Evolutionary conservation across 139 green algal genomes (phyloP), one percentile per base, ranked within the genome.

Genomic region (Chlamydomonas schloesseri): DNA sequence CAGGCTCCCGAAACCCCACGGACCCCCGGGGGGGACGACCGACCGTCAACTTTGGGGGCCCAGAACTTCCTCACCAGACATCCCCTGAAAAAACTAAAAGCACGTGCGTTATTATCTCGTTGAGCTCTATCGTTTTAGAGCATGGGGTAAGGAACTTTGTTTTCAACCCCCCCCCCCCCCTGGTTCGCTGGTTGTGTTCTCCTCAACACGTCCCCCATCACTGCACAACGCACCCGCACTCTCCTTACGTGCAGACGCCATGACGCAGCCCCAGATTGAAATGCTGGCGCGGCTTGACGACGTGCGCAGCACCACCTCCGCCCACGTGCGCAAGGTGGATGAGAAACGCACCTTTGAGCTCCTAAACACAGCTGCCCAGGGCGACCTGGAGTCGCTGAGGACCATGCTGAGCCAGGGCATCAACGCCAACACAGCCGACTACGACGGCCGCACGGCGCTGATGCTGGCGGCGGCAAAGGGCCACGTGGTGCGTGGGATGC

Each of bases 401-500:
- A 62, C 80, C 62, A 93, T 96, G 92, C 81, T 97, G 70, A 73
- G 89, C 50, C 92, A 96, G 64, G 92, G 93, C 36, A 42, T 91
- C 13, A 86, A 42, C 65, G 53, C 83, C 47, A 82, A 92, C 68
- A 73, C 78, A 0, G 78, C 80, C 0, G 74, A 89, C 80, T 89
- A 86, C 71, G 88, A 88, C 79, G 73, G 81, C 17, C 87, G 94
- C 50, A 95, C 88, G 0, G 93, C 68, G 0, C 84, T 96, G 29
- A 94, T 94, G 90, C 88, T 96, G 73, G 90, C 91, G 0, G 70
- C 60, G 20, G 84, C 77, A 14, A 91, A 93, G 37, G 93, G 93
- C 20, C 89, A 96, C 71, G 24, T 62, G 70, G 87, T 90, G 87
- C 31, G 79, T 83, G 8, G 42, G 42, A 50, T 50, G 42, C 42